Evolutionary conservation across 305 asterid genomes (phyloP).

Genomic region (Salvia sclarea): DNA sequence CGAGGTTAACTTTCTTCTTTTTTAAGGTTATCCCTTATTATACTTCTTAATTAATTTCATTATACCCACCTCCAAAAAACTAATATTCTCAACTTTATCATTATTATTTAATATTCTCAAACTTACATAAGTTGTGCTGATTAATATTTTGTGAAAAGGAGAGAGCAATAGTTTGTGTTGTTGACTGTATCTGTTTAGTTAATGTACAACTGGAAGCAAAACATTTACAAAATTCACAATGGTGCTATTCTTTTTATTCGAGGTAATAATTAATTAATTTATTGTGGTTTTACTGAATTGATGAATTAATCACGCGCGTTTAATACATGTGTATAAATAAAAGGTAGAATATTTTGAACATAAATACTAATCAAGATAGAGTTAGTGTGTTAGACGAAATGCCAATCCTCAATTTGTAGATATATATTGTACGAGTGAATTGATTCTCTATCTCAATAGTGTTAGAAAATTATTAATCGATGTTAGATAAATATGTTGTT

Average conservation of each 20-base stretch:
- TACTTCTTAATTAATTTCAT: not conserved
- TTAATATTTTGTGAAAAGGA: too few relatives aligned
- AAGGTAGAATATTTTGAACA: not conserved
- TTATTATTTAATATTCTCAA: not conserved
- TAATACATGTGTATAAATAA: constrained; percentile 5
- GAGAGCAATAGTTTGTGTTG: too few relatives aligned
- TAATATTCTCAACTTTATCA: not conserved
- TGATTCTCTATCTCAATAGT: not conserved
- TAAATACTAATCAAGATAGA: not conserved
- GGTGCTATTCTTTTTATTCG: too few relatives aligned
- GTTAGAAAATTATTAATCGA: not conserved
- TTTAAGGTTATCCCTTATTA: not conserved
- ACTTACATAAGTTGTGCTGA: too few relatives aligned
- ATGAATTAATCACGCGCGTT: not conserved
- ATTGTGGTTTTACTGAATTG: not conserved
- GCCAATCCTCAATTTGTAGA: not conserved
- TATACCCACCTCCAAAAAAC: not conserved
- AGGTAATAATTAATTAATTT: not conserved
- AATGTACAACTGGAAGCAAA: too few relatives aligned
- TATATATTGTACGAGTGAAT: not conserved
- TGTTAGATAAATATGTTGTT: not conserved
- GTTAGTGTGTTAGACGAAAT: not conserved
- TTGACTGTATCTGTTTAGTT: too few relatives aligned
- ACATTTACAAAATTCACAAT: too few relatives aligned
- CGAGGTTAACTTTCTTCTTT: not conserved